phyloP scores from a whole-genome alignment of 1,284 basidiomycete genomes.

The Sparassis latifolia region DNA sequence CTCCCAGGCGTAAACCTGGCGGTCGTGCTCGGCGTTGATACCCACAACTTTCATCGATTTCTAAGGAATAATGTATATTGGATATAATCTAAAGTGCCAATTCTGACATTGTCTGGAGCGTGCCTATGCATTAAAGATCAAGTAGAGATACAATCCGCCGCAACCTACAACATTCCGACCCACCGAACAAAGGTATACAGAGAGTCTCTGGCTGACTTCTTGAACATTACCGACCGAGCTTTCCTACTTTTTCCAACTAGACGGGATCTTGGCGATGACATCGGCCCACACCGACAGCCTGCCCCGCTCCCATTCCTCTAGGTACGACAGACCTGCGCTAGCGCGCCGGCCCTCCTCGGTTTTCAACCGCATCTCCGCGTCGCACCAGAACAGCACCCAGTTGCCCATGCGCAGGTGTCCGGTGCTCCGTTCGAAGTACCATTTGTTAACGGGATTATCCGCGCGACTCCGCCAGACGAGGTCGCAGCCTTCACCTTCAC shows the following conservation, averaged over 20 bases:
- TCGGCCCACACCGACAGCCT: constrained; percentile 72
- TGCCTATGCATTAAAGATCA: no score
- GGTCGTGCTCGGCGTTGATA: constrained; percentile 5
- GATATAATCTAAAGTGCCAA: no score
- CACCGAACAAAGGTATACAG: no score
- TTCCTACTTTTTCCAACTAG: constrained; percentile 59
- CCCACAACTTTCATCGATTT: neutral
- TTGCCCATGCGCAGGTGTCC: constrained; percentile 81
- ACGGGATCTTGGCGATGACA: constrained; percentile 71
- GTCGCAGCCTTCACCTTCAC: constrained; percentile 86
- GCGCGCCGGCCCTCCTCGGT: constrained; percentile 59
- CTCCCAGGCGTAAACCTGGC: constrained; percentile 8
- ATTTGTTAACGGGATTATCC: constrained; percentile 97
- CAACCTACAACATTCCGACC: no score
- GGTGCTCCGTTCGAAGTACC: constrained; percentile 96
- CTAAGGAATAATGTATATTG: no score
- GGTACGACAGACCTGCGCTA: constrained; percentile 57
- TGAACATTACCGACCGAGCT: no score
- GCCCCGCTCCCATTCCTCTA: constrained; percentile 80
- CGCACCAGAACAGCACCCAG: constrained; percentile 98
- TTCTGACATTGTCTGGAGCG: no score
- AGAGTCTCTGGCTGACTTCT: no score
- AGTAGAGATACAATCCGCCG: no score
- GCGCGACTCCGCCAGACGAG: constrained; percentile 92
- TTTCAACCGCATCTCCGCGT: constrained; percentile 81